These are phyloP conservation scores for Apiotrichum akiyoshidainum DNA, from an alignment of 1,284 basidiomycete species.

Conservation along the genomic window DNA sequence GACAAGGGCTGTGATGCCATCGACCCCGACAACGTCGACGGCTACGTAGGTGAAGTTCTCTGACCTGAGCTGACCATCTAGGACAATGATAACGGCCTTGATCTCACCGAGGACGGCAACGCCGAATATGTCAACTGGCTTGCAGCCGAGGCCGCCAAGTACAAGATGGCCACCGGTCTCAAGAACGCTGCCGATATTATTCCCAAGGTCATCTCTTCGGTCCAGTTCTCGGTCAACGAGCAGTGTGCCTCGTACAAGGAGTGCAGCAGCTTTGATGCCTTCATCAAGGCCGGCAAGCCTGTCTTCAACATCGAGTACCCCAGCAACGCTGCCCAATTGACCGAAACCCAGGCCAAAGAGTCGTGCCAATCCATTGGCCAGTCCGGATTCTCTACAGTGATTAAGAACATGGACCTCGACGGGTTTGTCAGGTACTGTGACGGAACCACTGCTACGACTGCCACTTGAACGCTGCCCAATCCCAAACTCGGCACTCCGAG, in stretches of 20 bases:
- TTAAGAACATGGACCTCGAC: constrained; percentile 15
- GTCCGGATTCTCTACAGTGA: constrained; percentile 3
- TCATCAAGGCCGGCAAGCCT: constrained; percentile 32
- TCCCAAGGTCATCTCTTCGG: not conserved
- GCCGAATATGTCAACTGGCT: constrained; percentile 41
- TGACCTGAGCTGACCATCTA: not conserved
- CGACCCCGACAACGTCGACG: constrained; percentile 48
- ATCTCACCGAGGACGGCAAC: constrained; percentile 26
- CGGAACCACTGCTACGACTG: not conserved
- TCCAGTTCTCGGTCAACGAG: constrained; percentile 17
- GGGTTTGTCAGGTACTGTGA: constrained; percentile 9
- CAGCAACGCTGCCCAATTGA: not conserved
- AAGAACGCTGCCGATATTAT: constrained; percentile 38
- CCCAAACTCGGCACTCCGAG: too few species aligned
- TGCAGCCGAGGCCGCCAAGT: constrained; percentile 21
- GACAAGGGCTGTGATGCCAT: constrained; percentile 47
- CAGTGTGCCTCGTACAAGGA: constrained; percentile 23
- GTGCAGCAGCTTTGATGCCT: constrained; percentile 28
- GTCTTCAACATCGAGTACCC: constrained; percentile 35
- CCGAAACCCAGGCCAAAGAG: not conserved
- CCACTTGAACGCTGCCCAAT: not conserved
- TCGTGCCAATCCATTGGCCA: not conserved
- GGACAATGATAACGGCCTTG: constrained; percentile 10
- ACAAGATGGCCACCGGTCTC: constrained; percentile 25
- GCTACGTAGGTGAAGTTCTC: constrained; percentile 15